phyloP scores from a whole-genome alignment of 1,284 basidiomycete species.

The Malassezia slooffiae region DNA sequence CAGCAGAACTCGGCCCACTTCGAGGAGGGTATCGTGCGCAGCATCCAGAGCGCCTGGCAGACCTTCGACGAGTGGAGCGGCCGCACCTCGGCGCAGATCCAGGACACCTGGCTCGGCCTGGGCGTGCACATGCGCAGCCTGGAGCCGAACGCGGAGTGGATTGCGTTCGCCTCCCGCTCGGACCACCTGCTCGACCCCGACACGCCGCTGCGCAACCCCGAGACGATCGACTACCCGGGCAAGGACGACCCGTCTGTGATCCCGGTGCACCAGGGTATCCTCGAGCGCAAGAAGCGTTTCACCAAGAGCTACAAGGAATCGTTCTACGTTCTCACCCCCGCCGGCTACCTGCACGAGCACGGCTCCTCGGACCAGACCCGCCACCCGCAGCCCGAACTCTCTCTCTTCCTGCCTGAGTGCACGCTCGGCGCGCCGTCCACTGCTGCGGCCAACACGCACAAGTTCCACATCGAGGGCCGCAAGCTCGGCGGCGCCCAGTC shows the following conservation, averaged over 20 bases:
- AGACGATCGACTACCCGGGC: constrained; percentile 71
- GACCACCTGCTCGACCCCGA: constrained; percentile 94
- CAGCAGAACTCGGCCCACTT: constrained; percentile 94
- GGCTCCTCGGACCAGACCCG: constrained; percentile 64
- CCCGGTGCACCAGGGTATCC: constrained; percentile 76
- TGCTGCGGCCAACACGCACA: constrained; percentile 64
- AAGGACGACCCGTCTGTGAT: constrained; percentile 84
- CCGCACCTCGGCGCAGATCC: constrained; percentile 67
- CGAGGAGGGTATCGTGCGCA: constrained; percentile 88
- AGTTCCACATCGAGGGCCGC: constrained; percentile 91
- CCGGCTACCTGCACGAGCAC: constrained; percentile 91
- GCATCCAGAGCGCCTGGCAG: constrained; percentile 90
- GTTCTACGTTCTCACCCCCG: constrained; percentile 86
- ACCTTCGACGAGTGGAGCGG: constrained; percentile 90
- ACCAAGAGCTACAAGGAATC: constrained; percentile 66
- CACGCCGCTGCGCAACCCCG: constrained; percentile 58
- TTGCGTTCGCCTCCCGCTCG: constrained; percentile 80
- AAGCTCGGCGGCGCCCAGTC: constrained; percentile 63
- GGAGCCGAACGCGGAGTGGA: constrained; percentile 89
- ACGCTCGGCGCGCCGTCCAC: constrained; percentile 86
- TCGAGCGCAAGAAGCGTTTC: constrained; percentile 96
- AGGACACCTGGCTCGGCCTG: constrained; percentile 68
- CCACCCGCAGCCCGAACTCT: constrained; percentile 62
- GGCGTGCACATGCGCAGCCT: constrained; percentile 70
- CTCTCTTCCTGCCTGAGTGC: constrained; percentile 84